A percentile compares a stretch with the other conserved stretches of the same genome.
Conservation (phyloP, 2,329 filamentous ascomycete species). For the Epichloe festucae region DNA sequence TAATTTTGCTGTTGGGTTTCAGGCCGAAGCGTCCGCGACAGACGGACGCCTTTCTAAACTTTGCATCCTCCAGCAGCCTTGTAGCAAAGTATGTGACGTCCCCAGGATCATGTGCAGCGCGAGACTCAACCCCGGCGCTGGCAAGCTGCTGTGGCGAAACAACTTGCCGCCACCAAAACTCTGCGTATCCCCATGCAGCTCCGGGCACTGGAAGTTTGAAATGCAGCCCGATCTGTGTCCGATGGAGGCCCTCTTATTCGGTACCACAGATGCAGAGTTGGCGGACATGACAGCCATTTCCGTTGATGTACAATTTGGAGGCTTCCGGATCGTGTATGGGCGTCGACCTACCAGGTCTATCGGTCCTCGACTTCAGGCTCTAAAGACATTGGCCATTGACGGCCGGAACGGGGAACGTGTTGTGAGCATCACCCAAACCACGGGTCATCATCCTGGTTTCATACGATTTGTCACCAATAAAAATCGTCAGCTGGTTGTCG, state of each 20-base stretch:
- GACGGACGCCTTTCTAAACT: background rate
- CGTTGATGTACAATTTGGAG: background rate
- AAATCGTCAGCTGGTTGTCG: constrained; percentile 17
- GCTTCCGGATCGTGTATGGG: background rate
- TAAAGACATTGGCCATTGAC: background rate
- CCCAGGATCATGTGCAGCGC: background rate
- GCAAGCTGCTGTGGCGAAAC: background rate
- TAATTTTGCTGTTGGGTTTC: background rate
- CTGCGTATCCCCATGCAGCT: background rate
- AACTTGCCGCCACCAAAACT: background rate
- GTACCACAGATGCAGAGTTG: background rate
- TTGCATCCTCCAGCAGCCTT: background rate
- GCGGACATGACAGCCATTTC: background rate
- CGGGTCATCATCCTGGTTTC: background rate
- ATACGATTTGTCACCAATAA: background rate
- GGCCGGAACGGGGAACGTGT: background rate
- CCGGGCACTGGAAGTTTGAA: background rate
- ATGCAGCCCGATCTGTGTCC: background rate
- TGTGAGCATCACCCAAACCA: background rate
- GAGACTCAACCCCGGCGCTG: background rate
- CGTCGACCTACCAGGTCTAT: background rate
- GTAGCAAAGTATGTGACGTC: background rate
- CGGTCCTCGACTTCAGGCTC: background rate
- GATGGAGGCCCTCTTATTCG: background rate
- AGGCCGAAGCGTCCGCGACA: background rate